phyloP scores from a whole-genome alignment of 306 rosid species.

The Spatholobus suberectus region DNA sequence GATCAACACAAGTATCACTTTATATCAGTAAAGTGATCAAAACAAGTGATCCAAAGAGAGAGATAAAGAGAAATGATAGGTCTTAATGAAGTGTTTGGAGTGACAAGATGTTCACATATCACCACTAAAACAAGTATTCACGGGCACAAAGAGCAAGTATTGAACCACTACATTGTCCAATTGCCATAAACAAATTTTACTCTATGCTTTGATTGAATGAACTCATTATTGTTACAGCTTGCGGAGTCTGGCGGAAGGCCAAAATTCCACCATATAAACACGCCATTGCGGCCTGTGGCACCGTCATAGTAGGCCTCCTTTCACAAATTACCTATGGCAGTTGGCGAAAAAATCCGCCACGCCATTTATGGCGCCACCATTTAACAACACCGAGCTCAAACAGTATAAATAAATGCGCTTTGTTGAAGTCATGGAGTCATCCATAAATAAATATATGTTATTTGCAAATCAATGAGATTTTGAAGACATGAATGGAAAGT shows the following conservation, averaged over 20 bases:
- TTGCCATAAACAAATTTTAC: neutral
- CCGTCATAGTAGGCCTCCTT: no score
- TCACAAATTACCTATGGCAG: no score
- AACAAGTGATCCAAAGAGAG: neutral
- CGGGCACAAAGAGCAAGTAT: neutral
- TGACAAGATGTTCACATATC: neutral
- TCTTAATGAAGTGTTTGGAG: neutral
- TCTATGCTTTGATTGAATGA: conserved; percentile 7
- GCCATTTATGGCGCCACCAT: no score
- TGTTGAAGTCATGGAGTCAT: neutral
- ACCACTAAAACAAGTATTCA: neutral
- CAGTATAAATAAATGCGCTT: neutral
- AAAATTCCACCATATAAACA: no score
- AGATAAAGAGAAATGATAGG: neutral
- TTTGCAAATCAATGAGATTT: neutral
- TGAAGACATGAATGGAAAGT: neutral
- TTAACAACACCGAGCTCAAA: no score
- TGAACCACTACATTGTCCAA: neutral
- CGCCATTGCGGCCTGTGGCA: no score
- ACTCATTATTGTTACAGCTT: neutral
- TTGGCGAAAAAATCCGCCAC: no score
- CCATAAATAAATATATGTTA: neutral
- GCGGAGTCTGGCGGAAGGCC: no score
- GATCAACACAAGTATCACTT: neutral
- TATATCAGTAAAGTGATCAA: neutral